These are phyloP conservation scores for Suillus luteus DNA, from an alignment of 768 basidiomycete species.

Conservation along the genomic window DNA sequence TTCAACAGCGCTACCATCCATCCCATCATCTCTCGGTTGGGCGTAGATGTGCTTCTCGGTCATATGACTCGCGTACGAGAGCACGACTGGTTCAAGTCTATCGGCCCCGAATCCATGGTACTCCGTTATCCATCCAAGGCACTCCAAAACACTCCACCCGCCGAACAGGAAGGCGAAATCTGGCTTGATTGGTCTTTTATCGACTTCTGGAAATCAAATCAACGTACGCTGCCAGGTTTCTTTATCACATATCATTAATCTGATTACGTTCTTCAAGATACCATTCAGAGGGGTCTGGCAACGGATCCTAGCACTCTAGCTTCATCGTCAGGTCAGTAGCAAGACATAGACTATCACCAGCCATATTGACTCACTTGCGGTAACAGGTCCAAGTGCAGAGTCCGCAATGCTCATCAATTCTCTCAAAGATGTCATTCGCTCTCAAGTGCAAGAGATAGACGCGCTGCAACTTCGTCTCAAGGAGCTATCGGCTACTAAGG, in stretches of 20 bases:
- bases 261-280: constrained; percentile 46
- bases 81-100: constrained; percentile 88
- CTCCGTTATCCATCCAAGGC: constrained; percentile 45
- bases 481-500: constrained; percentile 34
- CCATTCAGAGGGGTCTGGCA: constrained; percentile 72
- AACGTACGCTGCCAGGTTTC: constrained; percentile 53
- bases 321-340: constrained; percentile 54
- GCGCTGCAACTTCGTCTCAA: constrained; percentile 61
- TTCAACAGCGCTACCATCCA: constrained; percentile 72
- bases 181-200: constrained; percentile 99
- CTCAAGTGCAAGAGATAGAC: constrained; percentile 82
- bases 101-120: constrained; percentile 85
- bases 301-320: constrained; percentile 68
- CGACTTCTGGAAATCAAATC: constrained; percentile 98
- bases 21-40: constrained; percentile 87
- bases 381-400: constrained; percentile 68
- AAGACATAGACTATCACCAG: not conserved
- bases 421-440: constrained; percentile 78
- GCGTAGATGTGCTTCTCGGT: constrained; percentile 85
- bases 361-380: constrained; percentile 5
- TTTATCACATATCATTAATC: not conserved
- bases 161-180: constrained; percentile 73
- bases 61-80: constrained; percentile 87
- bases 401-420: constrained; percentile 80
- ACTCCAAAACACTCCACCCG: constrained; percentile 18